Conservation (phyloP, 2,329 filamentous ascomycete species). For the Sphaerulina populicola region DNA sequence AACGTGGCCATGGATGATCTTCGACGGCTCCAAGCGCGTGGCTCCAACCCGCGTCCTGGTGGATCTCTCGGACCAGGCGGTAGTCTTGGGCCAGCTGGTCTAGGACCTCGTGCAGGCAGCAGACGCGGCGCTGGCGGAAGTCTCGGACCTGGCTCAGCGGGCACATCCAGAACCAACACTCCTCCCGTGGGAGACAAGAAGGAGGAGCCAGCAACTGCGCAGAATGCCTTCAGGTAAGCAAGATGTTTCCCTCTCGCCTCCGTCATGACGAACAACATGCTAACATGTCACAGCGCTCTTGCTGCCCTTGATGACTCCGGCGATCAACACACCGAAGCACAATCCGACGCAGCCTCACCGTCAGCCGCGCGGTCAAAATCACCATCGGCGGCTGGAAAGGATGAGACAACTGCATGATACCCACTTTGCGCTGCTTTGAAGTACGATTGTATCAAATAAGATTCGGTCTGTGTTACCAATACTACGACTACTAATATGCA, state of each 20-base stretch:
- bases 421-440: constrained; percentile 20
- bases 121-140: constrained; percentile 40
- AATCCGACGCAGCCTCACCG: constrained; percentile 29
- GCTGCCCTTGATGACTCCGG: constrained; percentile 50
- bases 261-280: constrained; percentile 24
- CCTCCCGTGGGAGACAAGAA: constrained; percentile 60
- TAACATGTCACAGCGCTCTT: constrained; percentile 41
- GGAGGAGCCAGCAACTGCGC: constrained; percentile 57
- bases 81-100: constrained; percentile 45
- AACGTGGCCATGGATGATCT: constrained; percentile 88
- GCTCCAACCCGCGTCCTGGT: constrained; percentile 51
- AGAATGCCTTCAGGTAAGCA: constrained; percentile 88
- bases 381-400: constrained; percentile 24
- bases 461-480: constrained; percentile 18
- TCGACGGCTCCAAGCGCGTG: constrained; percentile 65
- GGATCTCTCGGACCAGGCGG: constrained; percentile 69
- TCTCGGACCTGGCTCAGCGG: constrained; percentile 51
- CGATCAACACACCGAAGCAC: constrained; percentile 54
- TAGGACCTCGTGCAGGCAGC: constrained; percentile 83
- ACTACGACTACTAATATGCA: constrained; percentile 20
- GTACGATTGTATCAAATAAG: constrained; percentile 22
- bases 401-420: constrained; percentile 27
- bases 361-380: constrained; percentile 27
- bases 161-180: constrained; percentile 82
- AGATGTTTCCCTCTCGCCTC: constrained; percentile 2